Evolutionary conservation across 805 yeast species (phyloP), one percentile per base, ranked within the genome.

Genomic region (Pichia sporocuriosa): DNA sequence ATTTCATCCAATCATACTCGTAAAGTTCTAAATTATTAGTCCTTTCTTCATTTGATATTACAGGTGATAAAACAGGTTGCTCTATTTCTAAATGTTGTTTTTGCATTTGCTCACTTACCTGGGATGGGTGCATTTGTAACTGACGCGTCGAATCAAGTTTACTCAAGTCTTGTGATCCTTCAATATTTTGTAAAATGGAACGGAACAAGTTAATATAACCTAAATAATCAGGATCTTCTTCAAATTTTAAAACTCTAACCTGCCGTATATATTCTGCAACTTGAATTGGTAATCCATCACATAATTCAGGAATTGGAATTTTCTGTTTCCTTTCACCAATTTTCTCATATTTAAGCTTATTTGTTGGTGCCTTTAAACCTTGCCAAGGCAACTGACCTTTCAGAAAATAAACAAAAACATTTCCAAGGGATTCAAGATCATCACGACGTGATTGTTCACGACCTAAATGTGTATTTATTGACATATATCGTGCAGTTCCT

Each of bases 341-440:
- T 57, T 83, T 84, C 60, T 84, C 93, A 58, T 84, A 84, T 59
- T 84, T 84, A 50, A 78, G 73, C 59, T 84, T 84, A 59, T 84
- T 84, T n/a, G 86, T 83, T 45, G 87, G 87, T 2, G 90, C 93
- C 62, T 83, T 84, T 46, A 84, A 66, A n/a, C 94, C 94, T 64
- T 84, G 94, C 94, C 94, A 84, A 35, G 94, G 94, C 57, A 84
- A 69, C 48, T 79, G 81, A 23, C 94, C 93, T 56, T 84, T 73
- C 42, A 83, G 61, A 54, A 84, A 84, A 61, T 84, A 84, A 57
- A 84, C 76, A 56, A 84, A 84, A 0, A 84, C 93, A 63, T 84
- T 93, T 15, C 90, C 93, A 52, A 84, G 65, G 8, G 84, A 77
- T 63, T 84, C 94, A 54, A 84, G 69, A 61, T 84, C 94, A 58